These are phyloP conservation scores for Pholiota microspora DNA, from an alignment of 768 basidiomycete genomes.

Conservation along the genomic window DNA sequence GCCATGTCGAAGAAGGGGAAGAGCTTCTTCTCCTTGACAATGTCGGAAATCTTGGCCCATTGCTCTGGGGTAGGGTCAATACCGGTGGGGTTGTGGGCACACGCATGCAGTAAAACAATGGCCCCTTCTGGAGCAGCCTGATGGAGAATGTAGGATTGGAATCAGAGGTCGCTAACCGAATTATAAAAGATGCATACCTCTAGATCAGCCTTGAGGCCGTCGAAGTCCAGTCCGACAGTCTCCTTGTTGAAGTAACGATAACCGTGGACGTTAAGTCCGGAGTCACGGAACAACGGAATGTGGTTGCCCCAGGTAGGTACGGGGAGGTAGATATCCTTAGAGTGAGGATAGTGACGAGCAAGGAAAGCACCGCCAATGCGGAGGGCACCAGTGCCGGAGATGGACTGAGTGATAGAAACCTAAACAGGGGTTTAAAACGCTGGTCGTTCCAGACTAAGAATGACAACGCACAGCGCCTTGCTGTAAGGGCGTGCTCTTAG, in stretches of 20 bases:
- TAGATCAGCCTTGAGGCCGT: constrained; percentile 85
- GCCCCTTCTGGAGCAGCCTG: constrained; percentile 74
- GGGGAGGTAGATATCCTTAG: constrained; percentile 89
- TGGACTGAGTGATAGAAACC: constrained; percentile 89
- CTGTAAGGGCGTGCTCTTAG: constrained; percentile 68
- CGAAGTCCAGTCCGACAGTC: constrained; percentile 90
- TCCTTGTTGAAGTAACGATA: constrained; percentile 95
- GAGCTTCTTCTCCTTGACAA: constrained; percentile 84
- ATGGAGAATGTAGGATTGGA: constrained; percentile 15
- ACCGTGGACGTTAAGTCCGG: constrained; percentile 86
- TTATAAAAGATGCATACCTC: constrained; percentile 47
- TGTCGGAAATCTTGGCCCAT: constrained; percentile 87
- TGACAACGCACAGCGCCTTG: constrained; percentile 62
- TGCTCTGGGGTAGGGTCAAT: constrained; percentile 92
- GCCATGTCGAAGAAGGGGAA: constrained; percentile 99
- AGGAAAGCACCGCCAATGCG: constrained; percentile 94
- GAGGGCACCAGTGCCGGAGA: constrained; percentile 97
- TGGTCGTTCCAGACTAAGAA: constrained; percentile 6
- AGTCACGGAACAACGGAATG: constrained; percentile 89
- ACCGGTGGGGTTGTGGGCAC: constrained; percentile 99
- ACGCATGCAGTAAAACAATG: constrained; percentile 91
- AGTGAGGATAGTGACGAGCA: constrained; percentile 81
- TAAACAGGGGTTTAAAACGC: constrained; percentile 27
- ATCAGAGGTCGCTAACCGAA: not conserved
- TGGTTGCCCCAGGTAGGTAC: constrained; percentile 98